A percentile compares a stretch with the other conserved stretches of the same genome.
phyloP scores from a whole-genome alignment of 1,284 basidiomycete genomes.

The Leccinum cinnamomeum region DNA sequence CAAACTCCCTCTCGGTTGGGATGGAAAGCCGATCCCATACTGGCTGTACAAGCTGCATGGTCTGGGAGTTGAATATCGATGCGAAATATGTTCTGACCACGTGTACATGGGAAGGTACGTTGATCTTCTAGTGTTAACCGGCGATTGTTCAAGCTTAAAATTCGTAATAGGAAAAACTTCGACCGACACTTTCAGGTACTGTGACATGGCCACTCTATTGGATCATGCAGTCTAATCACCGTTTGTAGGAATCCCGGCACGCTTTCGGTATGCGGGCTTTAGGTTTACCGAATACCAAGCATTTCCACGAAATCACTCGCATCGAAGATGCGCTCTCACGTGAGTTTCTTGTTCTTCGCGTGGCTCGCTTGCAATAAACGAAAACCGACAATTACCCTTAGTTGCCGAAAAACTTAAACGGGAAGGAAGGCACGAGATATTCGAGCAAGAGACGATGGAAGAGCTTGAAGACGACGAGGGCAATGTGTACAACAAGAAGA shows the following conservation, averaged over 20 bases:
- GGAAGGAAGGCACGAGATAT: constrained; percentile 89
- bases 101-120: constrained; percentile 90
- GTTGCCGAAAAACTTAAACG: constrained; percentile 95
- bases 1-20: constrained; percentile 97
- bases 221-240: constrained; percentile 13
- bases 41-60: constrained; percentile 99
- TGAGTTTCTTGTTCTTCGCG: constrained; percentile 43
- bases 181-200: constrained; percentile 85
- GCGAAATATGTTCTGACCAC: constrained; percentile 96
- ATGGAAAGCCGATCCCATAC: constrained; percentile 97
- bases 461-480: constrained; percentile 97
- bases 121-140: constrained; percentile 2
- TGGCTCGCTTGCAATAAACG: constrained; percentile 4
- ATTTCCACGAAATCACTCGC: constrained; percentile 97
- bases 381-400: constrained; percentile 33
- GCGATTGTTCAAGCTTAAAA: constrained; percentile 14
- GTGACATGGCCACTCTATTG: constrained; percentile 12
- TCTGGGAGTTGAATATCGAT: constrained; percentile 94
- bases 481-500: constrained; percentile 91
- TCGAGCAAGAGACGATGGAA: constrained; percentile 91
- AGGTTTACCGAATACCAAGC: constrained; percentile 96
- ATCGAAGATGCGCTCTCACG: constrained; percentile 95
- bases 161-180: constrained; percentile 79
- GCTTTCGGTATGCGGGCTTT: constrained; percentile 98
- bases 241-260: constrained; percentile 83